phyloP scores from a whole-genome alignment of 306 rosid genomes.

The Casuarina equisetifolia region DNA sequence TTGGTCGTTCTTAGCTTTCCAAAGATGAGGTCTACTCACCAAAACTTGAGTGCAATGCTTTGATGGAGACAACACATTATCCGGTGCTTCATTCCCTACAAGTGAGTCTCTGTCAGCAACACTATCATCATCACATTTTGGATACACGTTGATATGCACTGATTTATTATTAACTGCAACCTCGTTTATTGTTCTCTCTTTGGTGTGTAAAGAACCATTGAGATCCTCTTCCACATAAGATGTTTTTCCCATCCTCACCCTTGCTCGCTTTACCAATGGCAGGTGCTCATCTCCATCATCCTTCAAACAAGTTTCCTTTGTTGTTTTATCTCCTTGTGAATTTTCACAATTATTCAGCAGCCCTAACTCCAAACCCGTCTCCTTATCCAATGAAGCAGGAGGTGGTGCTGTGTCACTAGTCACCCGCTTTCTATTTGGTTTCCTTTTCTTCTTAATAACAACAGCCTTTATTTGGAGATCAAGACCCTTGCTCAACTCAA shows the following conservation, averaged over 20 bases:
- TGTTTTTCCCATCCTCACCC: slow-evolving; percentile 87
- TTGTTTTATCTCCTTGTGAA: slow-evolving; percentile 45
- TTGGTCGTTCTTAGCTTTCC: slow-evolving; percentile 62
- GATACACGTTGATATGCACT: slow-evolving; percentile 36
- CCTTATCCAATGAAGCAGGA: slow-evolving; percentile 44
- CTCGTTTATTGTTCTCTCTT: slow-evolving; percentile 52
- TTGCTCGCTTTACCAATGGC: slow-evolving; percentile 88
- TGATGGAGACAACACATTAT: slow-evolving; percentile 44
- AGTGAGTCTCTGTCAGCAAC: slow-evolving; percentile 42
- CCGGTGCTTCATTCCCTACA: slow-evolving; percentile 40
- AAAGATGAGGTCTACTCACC: slow-evolving; percentile 44
- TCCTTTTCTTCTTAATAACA: slow-evolving; percentile 78
- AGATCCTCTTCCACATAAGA: slow-evolving; percentile 55
- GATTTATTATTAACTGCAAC: slow-evolving; percentile 32
- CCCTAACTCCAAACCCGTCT: slow-evolving; percentile 34
- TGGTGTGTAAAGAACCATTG: slow-evolving; percentile 36
- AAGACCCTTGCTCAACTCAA: slow-evolving; percentile 58
- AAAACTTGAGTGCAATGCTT: slow-evolving; percentile 38
- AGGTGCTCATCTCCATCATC: slow-evolving; percentile 93
- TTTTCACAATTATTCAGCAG: slow-evolving; percentile 45
- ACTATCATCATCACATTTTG: slow-evolving; percentile 44
- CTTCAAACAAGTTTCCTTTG: slow-evolving; percentile 48
- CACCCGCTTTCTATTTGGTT: slow-evolving; percentile 71
- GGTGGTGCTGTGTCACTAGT: slow-evolving; percentile 49
- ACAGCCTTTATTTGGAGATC: slow-evolving; percentile 62